Evolutionary conservation across 2,329 filamentous ascomycete genomes (phyloP).

Genomic region (Lachnellula subtilissima): DNA sequence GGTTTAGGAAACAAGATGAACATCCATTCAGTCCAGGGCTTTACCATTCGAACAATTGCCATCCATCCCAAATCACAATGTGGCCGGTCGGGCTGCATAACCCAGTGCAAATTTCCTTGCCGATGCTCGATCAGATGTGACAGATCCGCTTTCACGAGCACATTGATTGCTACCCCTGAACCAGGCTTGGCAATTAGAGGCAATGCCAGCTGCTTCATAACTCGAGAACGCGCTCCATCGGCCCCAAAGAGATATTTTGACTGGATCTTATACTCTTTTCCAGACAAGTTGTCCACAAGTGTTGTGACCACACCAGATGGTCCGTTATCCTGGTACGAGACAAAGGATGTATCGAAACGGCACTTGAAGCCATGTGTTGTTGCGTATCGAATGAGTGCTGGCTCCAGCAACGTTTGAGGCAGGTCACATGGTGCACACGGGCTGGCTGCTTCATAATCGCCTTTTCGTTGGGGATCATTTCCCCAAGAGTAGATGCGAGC

Average conservation of each 20-base stretch:
- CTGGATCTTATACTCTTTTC: conserved; percentile 39
- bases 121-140: conserved; percentile 44
- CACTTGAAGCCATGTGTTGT: conserved; percentile 37
- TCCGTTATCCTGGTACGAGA: conserved; percentile 27
- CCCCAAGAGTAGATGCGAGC: conserved; percentile 48
- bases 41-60: conserved; percentile 53
- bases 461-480: conserved; percentile 38
- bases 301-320: conserved; percentile 25
- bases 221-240: conserved; percentile 46
- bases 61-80: conserved; percentile 48
- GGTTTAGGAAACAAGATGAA: conserved; percentile 48
- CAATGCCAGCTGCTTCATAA: conserved; percentile 42
- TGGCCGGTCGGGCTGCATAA: conserved; percentile 50
- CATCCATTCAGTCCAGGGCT: conserved; percentile 55
- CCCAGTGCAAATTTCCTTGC: conserved; percentile 56
- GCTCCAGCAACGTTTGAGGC: conserved; percentile 45
- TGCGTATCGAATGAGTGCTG: conserved; percentile 40
- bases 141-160: conserved; percentile 47
- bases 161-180: conserved; percentile 45
- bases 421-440: conserved; percentile 41
- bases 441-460: conserved; percentile 39
- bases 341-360: conserved; percentile 39
- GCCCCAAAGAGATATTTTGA: conserved; percentile 56
- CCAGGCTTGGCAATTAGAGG: conserved; percentile 41
- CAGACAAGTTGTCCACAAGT: conserved; percentile 35